A percentile compares a stretch with the other conserved stretches of the same genome.
Conservation (phyloP, 2,329 filamentous ascomycete species). For the Chalaropsis ovoidea region DNA sequence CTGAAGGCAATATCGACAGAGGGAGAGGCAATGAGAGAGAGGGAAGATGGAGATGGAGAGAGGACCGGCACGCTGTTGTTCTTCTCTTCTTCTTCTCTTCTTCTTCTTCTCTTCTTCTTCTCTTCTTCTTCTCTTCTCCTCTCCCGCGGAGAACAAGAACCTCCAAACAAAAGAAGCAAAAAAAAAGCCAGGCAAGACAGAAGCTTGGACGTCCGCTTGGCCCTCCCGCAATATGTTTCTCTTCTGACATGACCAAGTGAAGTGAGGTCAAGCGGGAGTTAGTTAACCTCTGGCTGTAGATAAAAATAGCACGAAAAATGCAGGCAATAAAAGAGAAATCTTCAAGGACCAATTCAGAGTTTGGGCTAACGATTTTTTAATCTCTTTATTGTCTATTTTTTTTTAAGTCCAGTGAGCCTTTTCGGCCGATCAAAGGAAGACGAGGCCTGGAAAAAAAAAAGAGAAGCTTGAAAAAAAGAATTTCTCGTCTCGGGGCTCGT, state of each 20-base stretch:
- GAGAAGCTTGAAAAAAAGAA: conserved; percentile 13
- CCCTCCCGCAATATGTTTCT: neutral
- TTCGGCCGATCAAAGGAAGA: conserved; percentile 9
- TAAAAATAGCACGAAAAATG: conserved; percentile 8
- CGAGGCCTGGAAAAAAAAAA: neutral
- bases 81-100: neutral
- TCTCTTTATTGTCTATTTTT: neutral
- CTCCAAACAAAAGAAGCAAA: neutral
- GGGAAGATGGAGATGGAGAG: neutral
- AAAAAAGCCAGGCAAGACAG: neutral
- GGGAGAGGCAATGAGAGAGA: neutral
- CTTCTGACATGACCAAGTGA: conserved; percentile 11
- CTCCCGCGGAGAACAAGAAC: conserved; percentile 5
- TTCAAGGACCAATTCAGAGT: neutral
- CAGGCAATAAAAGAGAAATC: conserved; percentile 7
- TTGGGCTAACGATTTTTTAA: conserved; percentile 2
- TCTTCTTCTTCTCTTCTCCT: neutral
- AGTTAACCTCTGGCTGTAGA: neutral
- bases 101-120: neutral
- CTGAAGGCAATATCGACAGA: neutral
- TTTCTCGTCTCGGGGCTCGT: neutral
- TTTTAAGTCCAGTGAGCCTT: neutral
- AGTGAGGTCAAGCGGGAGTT: conserved; percentile 4
- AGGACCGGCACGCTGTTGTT: neutral
- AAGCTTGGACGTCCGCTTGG: neutral